Percentiles rank a stretch among this genome's conserved stretches.
phyloP scores from a whole-genome alignment of 208 protist species.

The Plasmodiophora brassicae region DNA sequence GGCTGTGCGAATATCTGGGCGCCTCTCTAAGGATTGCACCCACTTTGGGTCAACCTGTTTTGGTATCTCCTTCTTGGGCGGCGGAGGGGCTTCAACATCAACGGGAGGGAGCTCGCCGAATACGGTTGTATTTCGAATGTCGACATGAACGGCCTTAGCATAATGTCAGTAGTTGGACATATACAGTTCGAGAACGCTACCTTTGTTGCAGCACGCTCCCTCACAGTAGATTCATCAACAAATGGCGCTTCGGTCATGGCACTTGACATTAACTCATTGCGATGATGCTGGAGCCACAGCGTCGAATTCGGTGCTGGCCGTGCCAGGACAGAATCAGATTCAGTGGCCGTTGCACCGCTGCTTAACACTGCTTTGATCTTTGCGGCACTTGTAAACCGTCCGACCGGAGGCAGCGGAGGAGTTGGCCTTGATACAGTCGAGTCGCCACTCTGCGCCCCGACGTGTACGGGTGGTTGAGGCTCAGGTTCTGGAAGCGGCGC shows the following conservation, averaged over 20 bases:
- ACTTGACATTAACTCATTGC: neutral
- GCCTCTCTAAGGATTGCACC: neutral
- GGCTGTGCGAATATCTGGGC: neutral
- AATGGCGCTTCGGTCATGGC: neutral
- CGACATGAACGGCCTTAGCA: neutral
- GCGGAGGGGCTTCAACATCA: neutral
- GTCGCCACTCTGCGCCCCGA: neutral
- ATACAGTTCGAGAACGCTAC: neutral
- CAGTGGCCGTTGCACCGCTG: neutral
- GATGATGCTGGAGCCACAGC: neutral
- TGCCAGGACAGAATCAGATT: neutral
- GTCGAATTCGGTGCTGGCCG: neutral
- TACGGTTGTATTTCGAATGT: neutral
- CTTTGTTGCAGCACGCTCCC: neutral
- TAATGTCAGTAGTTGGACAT: neutral
- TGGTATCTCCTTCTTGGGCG: neutral
- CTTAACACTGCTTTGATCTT: neutral
- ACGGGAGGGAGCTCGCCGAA: neutral
- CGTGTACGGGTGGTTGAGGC: neutral
- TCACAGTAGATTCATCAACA: neutral
- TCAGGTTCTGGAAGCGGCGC: neutral
- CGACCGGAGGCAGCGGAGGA: neutral
- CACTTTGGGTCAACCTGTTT: constrained; percentile 31
- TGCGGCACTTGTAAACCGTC: neutral
- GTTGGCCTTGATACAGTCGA: neutral